Evolutionary conservation across 2,329 filamentous ascomycete species (phyloP).

Genomic region (Ascochyta pisi): DNA sequence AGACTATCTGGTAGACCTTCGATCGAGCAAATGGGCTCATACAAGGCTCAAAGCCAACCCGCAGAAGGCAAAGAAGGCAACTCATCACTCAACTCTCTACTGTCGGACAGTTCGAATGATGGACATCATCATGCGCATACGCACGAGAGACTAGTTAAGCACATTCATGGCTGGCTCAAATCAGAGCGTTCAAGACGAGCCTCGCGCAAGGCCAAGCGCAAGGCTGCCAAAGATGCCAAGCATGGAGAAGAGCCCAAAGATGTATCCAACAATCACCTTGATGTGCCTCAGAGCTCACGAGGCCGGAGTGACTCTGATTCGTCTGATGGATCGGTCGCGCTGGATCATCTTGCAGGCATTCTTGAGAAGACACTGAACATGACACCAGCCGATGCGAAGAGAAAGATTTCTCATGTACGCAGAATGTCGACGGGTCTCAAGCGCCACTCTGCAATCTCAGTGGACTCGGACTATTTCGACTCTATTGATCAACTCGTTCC

Average conservation of each 20-base stretch:
- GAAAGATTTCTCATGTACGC: constrained; percentile 35
- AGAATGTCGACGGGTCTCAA: constrained; percentile 46
- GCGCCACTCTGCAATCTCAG: constrained; percentile 65
- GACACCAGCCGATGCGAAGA: constrained; percentile 42
- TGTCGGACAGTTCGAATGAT: constrained; percentile 40
- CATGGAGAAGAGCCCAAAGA: constrained; percentile 2
- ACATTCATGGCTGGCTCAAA: constrained; percentile 84
- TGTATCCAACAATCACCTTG: constrained; percentile 4
- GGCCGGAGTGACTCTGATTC: constrained; percentile 64
- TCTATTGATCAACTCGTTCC: constrained; percentile 81
- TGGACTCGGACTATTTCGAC: constrained; percentile 85
- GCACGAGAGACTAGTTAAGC: constrained; percentile 64
- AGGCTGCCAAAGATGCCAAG: constrained; percentile 56
- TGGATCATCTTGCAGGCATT: constrained; percentile 83
- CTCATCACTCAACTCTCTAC: constrained; percentile 38
- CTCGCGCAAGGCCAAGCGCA: constrained; percentile 59
- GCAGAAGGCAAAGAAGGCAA: constrained; percentile 31
- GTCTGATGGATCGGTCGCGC: constrained; percentile 70
- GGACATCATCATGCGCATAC: constrained; percentile 28
- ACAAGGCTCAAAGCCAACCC: constrained; percentile 22
- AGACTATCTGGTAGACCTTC: constrained; percentile 54
- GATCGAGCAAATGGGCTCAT: constrained; percentile 38
- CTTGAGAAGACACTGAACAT: constrained; percentile 69
- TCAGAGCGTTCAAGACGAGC: constrained; percentile 75
- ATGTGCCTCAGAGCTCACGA: constrained; percentile 32